Percentiles rank a stretch among this genome's conserved stretches.
These are phyloP conservation scores for Crithidia acanthocephali DNA, from an alignment of 208 protist genomes.

Conservation along the genomic window DNA sequence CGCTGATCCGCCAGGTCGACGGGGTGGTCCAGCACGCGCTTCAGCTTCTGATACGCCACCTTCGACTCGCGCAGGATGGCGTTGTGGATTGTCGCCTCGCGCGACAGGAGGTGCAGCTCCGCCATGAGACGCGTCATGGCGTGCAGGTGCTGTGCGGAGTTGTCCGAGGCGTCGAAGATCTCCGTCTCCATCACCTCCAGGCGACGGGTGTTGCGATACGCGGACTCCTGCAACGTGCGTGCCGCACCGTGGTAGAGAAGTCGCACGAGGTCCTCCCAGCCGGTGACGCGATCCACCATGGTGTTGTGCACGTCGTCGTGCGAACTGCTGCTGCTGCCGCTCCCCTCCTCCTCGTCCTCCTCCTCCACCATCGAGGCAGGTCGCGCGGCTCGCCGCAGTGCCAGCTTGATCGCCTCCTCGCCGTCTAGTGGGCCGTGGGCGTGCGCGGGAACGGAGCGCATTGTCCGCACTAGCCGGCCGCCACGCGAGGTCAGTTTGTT, in stretches of 20 bases:
- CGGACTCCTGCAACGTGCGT: slow-evolving; percentile 37
- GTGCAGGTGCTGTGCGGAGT: slow-evolving; percentile 14
- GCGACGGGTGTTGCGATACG: slow-evolving; percentile 42
- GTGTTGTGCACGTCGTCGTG: slow-evolving; percentile 4
- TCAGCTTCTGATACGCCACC: slow-evolving; percentile 43
- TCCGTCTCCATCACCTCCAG: slow-evolving; percentile 57
- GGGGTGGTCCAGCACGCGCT: slow-evolving; percentile 31
- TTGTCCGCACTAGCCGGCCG: slow-evolving; percentile 1
- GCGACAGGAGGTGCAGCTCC: slow-evolving; percentile 54
- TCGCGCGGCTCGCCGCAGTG: slow-evolving; percentile 12
- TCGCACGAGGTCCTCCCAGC: slow-evolving; percentile 50
- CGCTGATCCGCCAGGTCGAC: slow-evolving; percentile 32
- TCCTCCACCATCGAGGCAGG: slow-evolving; percentile 5
- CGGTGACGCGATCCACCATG: slow-evolving; percentile 21
- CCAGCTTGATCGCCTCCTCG: slow-evolving; percentile 7
- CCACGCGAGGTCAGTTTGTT: slow-evolving; percentile 20
- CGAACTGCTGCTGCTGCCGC: background rate
- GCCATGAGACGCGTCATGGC: slow-evolving; percentile 40
- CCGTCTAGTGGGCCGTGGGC: background rate
- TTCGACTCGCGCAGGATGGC: slow-evolving; percentile 56
- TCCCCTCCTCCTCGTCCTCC: slow-evolving; percentile 14
- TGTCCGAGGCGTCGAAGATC: slow-evolving; percentile 34
- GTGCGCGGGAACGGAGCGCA: slow-evolving; percentile 3
- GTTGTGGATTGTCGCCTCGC: slow-evolving; percentile 45
- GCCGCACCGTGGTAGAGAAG: slow-evolving; percentile 46